Evolutionary conservation across 2,329 filamentous ascomycete species (phyloP).

Genomic region (Chrysoporthe austroafricana): DNA sequence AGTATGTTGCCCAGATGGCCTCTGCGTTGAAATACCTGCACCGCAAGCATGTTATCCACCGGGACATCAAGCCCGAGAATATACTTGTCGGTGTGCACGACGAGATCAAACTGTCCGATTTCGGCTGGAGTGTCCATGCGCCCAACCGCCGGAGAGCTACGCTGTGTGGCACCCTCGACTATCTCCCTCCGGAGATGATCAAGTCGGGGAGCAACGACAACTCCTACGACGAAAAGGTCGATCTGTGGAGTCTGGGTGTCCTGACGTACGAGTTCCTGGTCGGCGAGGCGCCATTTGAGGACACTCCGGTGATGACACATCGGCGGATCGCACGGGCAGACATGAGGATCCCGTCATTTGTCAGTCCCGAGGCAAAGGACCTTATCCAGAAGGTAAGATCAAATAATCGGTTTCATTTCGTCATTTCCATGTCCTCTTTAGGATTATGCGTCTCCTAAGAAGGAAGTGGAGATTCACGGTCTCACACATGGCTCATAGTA

Average conservation of each 20-base stretch:
- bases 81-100: constrained; percentile 95
- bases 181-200: constrained; percentile 97
- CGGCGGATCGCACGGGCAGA: constrained; percentile 85
- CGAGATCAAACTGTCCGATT: constrained; percentile 98
- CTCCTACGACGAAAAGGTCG: constrained; percentile 93
- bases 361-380: constrained; percentile 88
- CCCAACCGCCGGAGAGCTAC: constrained; percentile 92
- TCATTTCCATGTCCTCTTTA: neutral
- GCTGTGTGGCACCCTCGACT: constrained; percentile 96
- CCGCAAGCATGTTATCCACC: constrained; percentile 96
- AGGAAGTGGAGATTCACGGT: too few relatives aligned
- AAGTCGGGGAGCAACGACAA: constrained; percentile 79
- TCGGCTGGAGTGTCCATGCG: constrained; percentile 97
- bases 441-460: too few relatives aligned
- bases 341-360: constrained; percentile 89
- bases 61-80: constrained; percentile 97
- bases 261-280: constrained; percentile 96
- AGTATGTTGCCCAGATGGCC: constrained; percentile 91
- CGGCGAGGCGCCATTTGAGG: constrained; percentile 95
- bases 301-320: constrained; percentile 93
- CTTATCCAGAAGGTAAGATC: constrained; percentile 83
- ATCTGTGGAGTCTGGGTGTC: constrained; percentile 94
- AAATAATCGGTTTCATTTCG: constrained; percentile 12
- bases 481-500: too few relatives aligned
- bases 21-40: constrained; percentile 87